Evolutionary conservation across 805 yeast genomes (phyloP), one percentile per base, ranked within the genome.

Genomic region (Scheffersomyces ergatensis): DNA sequence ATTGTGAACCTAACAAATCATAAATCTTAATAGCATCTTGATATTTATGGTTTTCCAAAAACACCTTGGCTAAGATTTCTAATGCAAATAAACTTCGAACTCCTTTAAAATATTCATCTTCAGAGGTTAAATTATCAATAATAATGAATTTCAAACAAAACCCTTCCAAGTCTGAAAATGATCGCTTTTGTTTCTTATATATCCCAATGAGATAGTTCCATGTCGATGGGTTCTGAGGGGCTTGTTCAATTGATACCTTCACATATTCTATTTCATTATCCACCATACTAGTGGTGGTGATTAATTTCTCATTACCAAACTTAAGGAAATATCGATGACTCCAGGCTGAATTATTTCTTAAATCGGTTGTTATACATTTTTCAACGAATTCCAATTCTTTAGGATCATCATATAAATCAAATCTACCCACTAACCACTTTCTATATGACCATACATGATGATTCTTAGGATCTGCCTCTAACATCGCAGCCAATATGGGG

Each of bases 401-500:
- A 19, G 52, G 53, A 32, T 67, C 62, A 15, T 49, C 40, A 50
- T 64, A 81, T 31, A 79, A 66, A 1, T 68, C 57, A 47, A 83
- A 83, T 49, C 68, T 69, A 27, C 72, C 68, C 8, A 85, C 83
- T 17, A 87, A 63, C 97, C 97, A 90, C 51, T 85, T 85, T 38
- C 92, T 67, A 52, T 89, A 88, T 1, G 96, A 78, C 98, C 99
- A 93, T 5, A 90, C 97, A 54, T 93, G 99, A 61, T 93, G 95
- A 65, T 93, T 93, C 57, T 93, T 93, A 4, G 83, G 59, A 55
- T 93, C 99, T 36, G 80, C 84, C 11, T 76, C 78, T 4, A 93
- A 62, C 85, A 92, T 85, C 35, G 74, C 63, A 30, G 74, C 74
- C 32, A 85, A 67, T 17, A 89, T 72, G 2, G 86, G 83, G 38